Evolutionary conservation across 2,329 filamentous ascomycete genomes (phyloP).

Genomic region (Orbilia blumenaviensis): DNA sequence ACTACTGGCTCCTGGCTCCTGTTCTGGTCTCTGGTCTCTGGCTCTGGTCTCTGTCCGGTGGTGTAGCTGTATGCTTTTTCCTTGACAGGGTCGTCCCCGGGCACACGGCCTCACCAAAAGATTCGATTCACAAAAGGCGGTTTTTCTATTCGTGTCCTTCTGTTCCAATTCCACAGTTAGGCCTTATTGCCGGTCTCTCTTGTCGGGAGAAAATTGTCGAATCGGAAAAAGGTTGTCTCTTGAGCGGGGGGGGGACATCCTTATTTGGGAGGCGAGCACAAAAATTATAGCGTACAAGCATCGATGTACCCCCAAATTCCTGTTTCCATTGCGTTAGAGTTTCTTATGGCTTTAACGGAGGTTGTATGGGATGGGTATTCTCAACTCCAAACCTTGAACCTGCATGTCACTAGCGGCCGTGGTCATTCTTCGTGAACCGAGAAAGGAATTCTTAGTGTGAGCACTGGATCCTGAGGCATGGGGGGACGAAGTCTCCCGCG

Average conservation of each 20-base stretch:
- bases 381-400: slow-evolving; percentile 19
- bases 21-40: not conserved
- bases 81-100: slow-evolving; percentile 9
- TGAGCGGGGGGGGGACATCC: slow-evolving; percentile 40
- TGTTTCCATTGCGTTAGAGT: slow-evolving; percentile 53
- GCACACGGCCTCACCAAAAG: not conserved
- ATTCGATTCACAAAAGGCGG: not conserved
- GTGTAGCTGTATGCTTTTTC: slow-evolving; percentile 14
- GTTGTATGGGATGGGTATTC: slow-evolving; percentile 15
- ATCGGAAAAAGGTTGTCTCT: slow-evolving; percentile 50
- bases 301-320: slow-evolving; percentile 43
- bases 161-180: not conserved
- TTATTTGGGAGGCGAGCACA: slow-evolving; percentile 42
- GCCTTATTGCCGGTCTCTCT: not conserved
- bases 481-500: slow-evolving; percentile 38
- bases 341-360: slow-evolving; percentile 25
- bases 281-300: slow-evolving; percentile 17
- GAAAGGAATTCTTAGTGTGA: slow-evolving; percentile 11
- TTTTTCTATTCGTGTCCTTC: slow-evolving; percentile 9
- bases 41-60: not conserved
- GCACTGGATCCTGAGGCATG: slow-evolving; percentile 33
- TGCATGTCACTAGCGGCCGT: slow-evolving; percentile 26
- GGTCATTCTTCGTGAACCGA: slow-evolving; percentile 2
- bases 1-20: slow-evolving; percentile 7
- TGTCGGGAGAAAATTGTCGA: slow-evolving; percentile 40